Base-by-base conservation (phyloP, 2,329 filamentous ascomycete species). In the Colletotrichum phormii region DNA sequence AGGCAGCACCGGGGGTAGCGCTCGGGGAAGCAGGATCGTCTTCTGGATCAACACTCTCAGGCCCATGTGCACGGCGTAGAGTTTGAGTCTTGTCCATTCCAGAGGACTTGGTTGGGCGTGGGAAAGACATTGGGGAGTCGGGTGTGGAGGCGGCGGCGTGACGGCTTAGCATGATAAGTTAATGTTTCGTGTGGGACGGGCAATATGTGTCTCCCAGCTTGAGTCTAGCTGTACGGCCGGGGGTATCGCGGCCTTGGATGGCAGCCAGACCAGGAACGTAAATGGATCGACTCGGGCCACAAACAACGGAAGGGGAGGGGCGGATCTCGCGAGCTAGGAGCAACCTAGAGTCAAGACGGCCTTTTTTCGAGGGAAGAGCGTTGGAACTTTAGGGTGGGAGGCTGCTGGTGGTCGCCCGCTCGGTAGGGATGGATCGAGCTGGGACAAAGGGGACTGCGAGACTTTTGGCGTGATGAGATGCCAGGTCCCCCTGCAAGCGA, bases 91-190 rank as follows among this genome's bases (percentile, higher is more conserved):
- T 64, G 59, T 61, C 46, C 74, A 74, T 74, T 74, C 72, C 67
- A 66, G 49, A 58, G 35, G 51, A 46, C 12, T 71, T 73, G 72
- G 64, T 63, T 72, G 71, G 67, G 62, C 57, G 68, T 64, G 71
- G 75, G 59, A 75, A 64, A 69, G 77, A 75, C 67, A 75, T 67
- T 71, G 75, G 77, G 67, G 76, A 74, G 73, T 76, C 76, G 75
- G 77, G 61, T 65, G 64, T 57, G 72, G 77, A 77, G 75, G 76
- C 75, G 75, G 75, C 57, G 57, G 68, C 71, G 66, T 71, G 75
- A 74, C 75, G 75, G 74, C 78, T 80, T 82, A 82, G 81, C 82
- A 83, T 83, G 76, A 80, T 77, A 78, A 72, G 75, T 79, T 82
- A 82, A 81, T 78, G 80, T 80, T 81, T 81, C 78, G 80, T 77